These are phyloP conservation scores for Dipteronia sinensis DNA, from an alignment of 345 rosid genomes.

Conservation along the genomic window DNA sequence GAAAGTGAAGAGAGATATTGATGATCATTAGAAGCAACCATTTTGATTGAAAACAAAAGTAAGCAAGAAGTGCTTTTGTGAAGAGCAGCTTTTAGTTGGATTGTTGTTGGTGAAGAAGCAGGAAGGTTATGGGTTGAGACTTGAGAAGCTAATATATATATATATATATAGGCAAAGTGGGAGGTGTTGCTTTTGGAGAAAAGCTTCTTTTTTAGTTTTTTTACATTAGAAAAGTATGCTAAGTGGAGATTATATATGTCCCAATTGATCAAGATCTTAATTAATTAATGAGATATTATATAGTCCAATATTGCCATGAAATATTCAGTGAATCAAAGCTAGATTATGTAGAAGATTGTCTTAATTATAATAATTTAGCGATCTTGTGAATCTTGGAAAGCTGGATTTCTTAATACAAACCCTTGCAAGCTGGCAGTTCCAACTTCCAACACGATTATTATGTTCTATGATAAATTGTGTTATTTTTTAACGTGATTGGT, in stretches of 20 bases:
- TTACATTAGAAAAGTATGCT: background rate
- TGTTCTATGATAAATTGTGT: too few species aligned
- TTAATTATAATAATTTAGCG: background rate
- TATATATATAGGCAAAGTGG: conserved; percentile 9
- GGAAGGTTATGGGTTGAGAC: background rate
- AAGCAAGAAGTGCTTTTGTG: background rate
- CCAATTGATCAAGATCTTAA: background rate
- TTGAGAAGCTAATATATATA: too few species aligned
- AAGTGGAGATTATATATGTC: background rate
- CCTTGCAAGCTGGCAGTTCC: conserved; percentile 5
- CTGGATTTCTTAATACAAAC: conserved; percentile 5
- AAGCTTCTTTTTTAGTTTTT: too few species aligned
- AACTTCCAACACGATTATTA: background rate
- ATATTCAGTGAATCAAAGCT: background rate
- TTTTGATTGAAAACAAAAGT: conserved; percentile 5
- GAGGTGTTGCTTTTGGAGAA: background rate
- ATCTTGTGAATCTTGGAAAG: conserved; percentile 18
- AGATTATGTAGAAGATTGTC: conserved; percentile 19
- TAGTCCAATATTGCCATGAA: conserved; percentile 12
- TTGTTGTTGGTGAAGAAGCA: background rate
- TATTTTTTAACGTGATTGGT: too few species aligned
- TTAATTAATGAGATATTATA: too few species aligned
- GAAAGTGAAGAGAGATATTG: conserved; percentile 37
- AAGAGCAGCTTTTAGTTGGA: too few species aligned
- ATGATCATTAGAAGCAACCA: conserved; percentile 33